Base-by-base conservation (phyloP, 495 filamentous ascomycete genomes). In the Penicillium ochrochloron region DNA sequence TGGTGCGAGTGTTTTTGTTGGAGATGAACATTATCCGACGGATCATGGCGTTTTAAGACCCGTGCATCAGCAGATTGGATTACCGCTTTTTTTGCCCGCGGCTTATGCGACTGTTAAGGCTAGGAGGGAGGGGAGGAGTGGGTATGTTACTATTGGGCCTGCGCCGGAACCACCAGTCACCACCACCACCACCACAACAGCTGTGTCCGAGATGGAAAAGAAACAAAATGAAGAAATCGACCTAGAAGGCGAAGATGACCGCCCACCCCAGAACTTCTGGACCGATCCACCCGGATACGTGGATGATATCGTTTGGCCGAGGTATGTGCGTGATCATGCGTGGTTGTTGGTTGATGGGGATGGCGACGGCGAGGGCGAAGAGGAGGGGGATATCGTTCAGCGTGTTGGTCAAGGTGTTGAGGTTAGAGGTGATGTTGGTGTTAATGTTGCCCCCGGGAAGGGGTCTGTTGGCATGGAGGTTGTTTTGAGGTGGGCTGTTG, bases 261-360 rank as follows among this genome's bases (percentile, higher is more conserved):
- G 72, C 14, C 71, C 80, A 15, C 74, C 86, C 11, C 86, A 87
- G 73, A 94, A 94, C 17, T 97, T 96, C 79, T 99, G 94, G 95
- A 83, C 85, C 21, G 95, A 99, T 74, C 95, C 95, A 2, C 91
- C 90, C 1, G 93, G 92, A 0, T 99, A 97, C 76, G 93, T 97
- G 51, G 95, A 99, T 68, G 84, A 90, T 76, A 84, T 99, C 60
- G 95, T 99, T 4, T 99, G 95, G 95, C 94, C 93, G 31, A 91
- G 93, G 64, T 98, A 97, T 74, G 91, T 90, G 23, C 79, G 82
- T 66, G 84, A 90, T 73, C 93, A 98, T 79, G 74, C 78, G 60
- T 92, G 88, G 79, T 76, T 97, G 66, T 91, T 97, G 74, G 67
- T 88, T 62, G 78, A 78, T 23, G 86, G 84, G 3, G 83, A 91